Percentiles rank a stretch among this genome's conserved stretches.
Evolutionary conservation across 805 yeast species (phyloP).

Genomic region (Candida mattraensis): DNA sequence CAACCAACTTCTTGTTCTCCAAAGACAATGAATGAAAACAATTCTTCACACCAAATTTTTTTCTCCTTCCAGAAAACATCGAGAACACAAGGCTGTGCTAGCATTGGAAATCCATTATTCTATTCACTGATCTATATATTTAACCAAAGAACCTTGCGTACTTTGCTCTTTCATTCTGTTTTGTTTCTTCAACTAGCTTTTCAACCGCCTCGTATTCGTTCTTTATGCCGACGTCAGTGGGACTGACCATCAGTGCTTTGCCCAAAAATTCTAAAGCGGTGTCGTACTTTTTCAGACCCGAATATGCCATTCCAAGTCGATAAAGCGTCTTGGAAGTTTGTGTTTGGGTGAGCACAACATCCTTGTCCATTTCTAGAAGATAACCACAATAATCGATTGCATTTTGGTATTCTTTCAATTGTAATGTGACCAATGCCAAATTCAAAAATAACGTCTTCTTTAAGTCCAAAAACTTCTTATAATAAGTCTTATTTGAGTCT

Average conservation of each 20-base stretch:
- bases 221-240: slow-evolving; percentile 50
- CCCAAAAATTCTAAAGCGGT: slow-evolving; percentile 49
- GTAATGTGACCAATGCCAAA: slow-evolving; percentile 54
- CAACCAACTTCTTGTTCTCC: no score
- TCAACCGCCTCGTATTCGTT: slow-evolving; percentile 45
- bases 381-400: slow-evolving; percentile 56
- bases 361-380: slow-evolving; percentile 49
- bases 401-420: slow-evolving; percentile 47
- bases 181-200: slow-evolving; percentile 40
- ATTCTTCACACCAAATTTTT: no score
- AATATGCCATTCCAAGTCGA: slow-evolving; percentile 32
- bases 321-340: slow-evolving; percentile 30
- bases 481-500: slow-evolving; percentile 57
- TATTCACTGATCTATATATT: no score
- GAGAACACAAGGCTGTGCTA: no score
- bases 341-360: slow-evolving; percentile 21
- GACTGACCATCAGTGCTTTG: slow-evolving; percentile 41
- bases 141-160: slow-evolving; percentile 61
- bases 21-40: no score
- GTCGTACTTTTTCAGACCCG: slow-evolving; percentile 44
- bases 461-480: slow-evolving; percentile 47
- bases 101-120: no score
- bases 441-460: slow-evolving; percentile 56
- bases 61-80: no score
- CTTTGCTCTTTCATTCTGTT: slow-evolving; percentile 50